A percentile compares a stretch with the other conserved stretches of the same genome.
Conservation (phyloP, 2,329 filamentous ascomycete species). For the Emericellopsis atlantica region DNA sequence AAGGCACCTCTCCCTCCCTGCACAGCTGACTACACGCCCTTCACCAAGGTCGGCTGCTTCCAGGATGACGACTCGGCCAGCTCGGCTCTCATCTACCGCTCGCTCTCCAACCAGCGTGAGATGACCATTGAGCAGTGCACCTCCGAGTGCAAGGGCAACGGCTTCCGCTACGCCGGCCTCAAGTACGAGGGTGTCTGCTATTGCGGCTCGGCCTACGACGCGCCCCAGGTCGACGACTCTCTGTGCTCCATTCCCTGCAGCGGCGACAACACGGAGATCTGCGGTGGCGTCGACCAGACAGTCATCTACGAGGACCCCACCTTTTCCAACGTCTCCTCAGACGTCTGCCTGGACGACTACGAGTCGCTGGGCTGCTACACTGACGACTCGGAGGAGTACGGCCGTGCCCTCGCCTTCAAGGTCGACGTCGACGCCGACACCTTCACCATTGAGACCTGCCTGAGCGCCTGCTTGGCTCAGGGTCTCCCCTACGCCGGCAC, state of each 20-base stretch:
- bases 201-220: conserved; percentile 36
- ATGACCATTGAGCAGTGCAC: conserved; percentile 36
- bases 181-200: conserved; percentile 41
- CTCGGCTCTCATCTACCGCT: conserved; percentile 27
- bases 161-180: conserved; percentile 36
- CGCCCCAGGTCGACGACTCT: conserved; percentile 35
- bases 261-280: conserved; percentile 28
- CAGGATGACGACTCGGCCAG: conserved; percentile 18
- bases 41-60: conserved; percentile 35
- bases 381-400: conserved; percentile 25
- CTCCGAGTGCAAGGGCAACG: conserved; percentile 36
- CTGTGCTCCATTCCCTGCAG: conserved; percentile 46
- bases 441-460: conserved; percentile 29
- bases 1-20: conserved; percentile 32
- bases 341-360: conserved; percentile 38
- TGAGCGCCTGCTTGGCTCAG: conserved; percentile 25
- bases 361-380: conserved; percentile 49
- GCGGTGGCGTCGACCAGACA: conserved; percentile 32
- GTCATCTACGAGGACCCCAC: conserved; percentile 36
- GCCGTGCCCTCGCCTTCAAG: conserved; percentile 30
- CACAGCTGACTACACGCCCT: conserved; percentile 29
- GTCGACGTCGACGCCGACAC: conserved; percentile 19
- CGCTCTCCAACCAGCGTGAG: conserved; percentile 18
- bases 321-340: conserved; percentile 27
- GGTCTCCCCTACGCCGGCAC: conserved; percentile 35